phyloP scores from a whole-genome alignment of 306 rosid genomes.

The Vachellia pachyceras region DNA sequence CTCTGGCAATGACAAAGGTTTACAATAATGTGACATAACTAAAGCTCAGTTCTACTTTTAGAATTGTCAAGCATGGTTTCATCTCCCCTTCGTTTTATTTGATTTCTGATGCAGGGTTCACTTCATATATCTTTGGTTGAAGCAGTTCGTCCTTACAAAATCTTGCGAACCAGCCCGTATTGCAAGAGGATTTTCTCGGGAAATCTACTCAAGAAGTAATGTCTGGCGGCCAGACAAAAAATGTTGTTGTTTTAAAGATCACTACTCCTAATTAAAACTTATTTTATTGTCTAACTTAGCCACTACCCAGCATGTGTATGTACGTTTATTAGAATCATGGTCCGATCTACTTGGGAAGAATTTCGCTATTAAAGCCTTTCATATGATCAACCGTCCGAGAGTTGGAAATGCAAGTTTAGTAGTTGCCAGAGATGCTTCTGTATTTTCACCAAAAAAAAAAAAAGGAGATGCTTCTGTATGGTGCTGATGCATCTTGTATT shows the following conservation, averaged over 20 bases:
- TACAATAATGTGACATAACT: neutral
- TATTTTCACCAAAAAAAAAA: too few relatives aligned
- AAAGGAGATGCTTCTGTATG: too few relatives aligned
- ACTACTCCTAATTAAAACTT: neutral
- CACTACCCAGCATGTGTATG: slow-evolving; percentile 15
- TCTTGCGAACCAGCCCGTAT: slow-evolving; percentile 66
- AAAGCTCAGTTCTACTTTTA: neutral
- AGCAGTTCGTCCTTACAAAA: slow-evolving; percentile 50
- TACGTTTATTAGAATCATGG: neutral
- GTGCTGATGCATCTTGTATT: slow-evolving; percentile 37
- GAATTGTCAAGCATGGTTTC: neutral
- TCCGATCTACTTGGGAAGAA: neutral
- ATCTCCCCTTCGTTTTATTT: neutral
- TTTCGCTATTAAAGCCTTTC: slow-evolving; percentile 2
- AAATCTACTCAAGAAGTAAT: slow-evolving; percentile 56
- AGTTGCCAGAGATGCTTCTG: neutral
- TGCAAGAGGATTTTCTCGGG: slow-evolving; percentile 73
- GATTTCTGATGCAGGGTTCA: slow-evolving; percentile 54
- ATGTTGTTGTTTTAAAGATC: slow-evolving; percentile 45
- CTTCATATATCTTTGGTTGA: slow-evolving; percentile 60
- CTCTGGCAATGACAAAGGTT: slow-evolving; percentile 66
- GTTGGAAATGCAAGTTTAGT: slow-evolving; percentile 17
- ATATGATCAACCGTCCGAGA: slow-evolving; percentile 1
- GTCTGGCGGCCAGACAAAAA: slow-evolving; percentile 5
- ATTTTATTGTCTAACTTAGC: slow-evolving; percentile 3